A percentile compares a stretch with the other conserved stretches of the same genome.
phyloP scores from a whole-genome alignment of 805 yeast species.

The Lachancea nothofagi region DNA sequence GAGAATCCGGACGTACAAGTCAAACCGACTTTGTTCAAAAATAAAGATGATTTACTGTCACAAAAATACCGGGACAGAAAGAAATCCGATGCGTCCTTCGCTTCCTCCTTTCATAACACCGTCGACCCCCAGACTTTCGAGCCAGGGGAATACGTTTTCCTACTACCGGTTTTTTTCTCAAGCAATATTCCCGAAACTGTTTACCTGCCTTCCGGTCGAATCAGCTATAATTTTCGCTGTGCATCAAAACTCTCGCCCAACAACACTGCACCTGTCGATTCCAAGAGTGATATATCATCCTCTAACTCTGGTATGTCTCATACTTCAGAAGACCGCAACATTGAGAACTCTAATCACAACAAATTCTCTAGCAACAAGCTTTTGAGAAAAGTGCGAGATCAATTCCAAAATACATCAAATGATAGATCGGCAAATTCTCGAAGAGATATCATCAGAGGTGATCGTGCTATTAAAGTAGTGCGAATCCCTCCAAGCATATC shows the following conservation, averaged over 20 bases:
- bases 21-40: conserved; percentile 20
- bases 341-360: conserved; percentile 5
- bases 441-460: conserved; percentile 22
- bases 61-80: conserved; percentile 20
- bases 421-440: not conserved
- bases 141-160: conserved; percentile 67
- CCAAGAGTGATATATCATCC: conserved; percentile 8
- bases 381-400: conserved; percentile 26
- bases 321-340: conserved; percentile 8
- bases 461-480: conserved; percentile 32
- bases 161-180: conserved; percentile 59
- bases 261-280: not conserved
- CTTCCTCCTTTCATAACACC: conserved; percentile 8
- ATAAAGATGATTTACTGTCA: conserved; percentile 7
- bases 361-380: conserved; percentile 12
- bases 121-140: conserved; percentile 25
- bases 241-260: conserved; percentile 13
- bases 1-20: conserved; percentile 19
- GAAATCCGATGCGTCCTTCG: conserved; percentile 12
- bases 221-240: conserved; percentile 19
- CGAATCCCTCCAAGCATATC: conserved; percentile 40
- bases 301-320: conserved; percentile 5
- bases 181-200: conserved; percentile 56
- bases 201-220: conserved; percentile 34
- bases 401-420: conserved; percentile 16